These are phyloP conservation scores for Daldinia decipiens DNA, from an alignment of 495 filamentous ascomycete species.

Conservation along the genomic window DNA sequence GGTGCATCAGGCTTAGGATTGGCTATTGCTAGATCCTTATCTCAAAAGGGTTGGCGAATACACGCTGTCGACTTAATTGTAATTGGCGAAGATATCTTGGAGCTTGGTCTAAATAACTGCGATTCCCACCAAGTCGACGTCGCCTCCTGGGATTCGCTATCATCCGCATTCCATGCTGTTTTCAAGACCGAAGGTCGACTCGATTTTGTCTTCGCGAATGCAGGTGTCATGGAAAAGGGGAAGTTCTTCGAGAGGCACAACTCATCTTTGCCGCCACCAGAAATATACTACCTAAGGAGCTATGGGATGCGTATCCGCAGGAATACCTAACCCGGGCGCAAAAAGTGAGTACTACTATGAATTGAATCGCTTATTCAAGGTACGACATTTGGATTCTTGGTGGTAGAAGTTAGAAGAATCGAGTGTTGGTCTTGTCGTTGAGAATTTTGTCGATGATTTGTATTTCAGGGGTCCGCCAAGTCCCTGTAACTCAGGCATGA, in stretches of 20 bases:
- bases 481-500: slow-evolving; percentile 39
- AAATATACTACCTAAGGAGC: slow-evolving; percentile 38
- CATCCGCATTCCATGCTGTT: slow-evolving; percentile 50
- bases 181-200: slow-evolving; percentile 48
- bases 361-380: slow-evolving; percentile 32
- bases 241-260: slow-evolving; percentile 44
- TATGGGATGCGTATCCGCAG: slow-evolving; percentile 45
- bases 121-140: slow-evolving; percentile 39
- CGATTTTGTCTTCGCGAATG: slow-evolving; percentile 58
- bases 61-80: slow-evolving; percentile 36
- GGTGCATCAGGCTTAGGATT: slow-evolving; percentile 40
- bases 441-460: slow-evolving; percentile 40
- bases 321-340: slow-evolving; percentile 35
- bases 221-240: slow-evolving; percentile 54
- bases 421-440: slow-evolving; percentile 25
- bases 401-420: slow-evolving; percentile 31
- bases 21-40: slow-evolving; percentile 30
- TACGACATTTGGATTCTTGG: slow-evolving; percentile 19
- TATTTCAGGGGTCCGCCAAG: slow-evolving; percentile 30
- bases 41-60: slow-evolving; percentile 36
- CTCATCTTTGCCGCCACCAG: slow-evolving; percentile 38
- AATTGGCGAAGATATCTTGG: not conserved
- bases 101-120: not conserved
- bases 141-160: slow-evolving; percentile 37
- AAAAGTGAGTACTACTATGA: slow-evolving; percentile 30